These are phyloP conservation scores for Sphaerobolus stellatus DNA, from an alignment of 1,284 basidiomycete species.

Conservation along the genomic window DNA sequence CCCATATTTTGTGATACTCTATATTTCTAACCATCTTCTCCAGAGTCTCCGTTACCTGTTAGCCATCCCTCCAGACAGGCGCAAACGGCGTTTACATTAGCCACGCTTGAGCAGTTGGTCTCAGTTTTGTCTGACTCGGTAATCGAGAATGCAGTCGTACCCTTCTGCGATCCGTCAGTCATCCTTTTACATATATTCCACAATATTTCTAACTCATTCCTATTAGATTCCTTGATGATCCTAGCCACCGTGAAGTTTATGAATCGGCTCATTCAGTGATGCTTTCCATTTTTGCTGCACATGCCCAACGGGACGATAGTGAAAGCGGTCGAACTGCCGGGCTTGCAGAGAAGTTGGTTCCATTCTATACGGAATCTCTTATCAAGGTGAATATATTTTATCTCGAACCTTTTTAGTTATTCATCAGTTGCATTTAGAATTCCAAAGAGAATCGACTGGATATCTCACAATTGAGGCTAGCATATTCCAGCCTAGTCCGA, in stretches of 20 bases:
- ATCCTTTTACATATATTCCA: slow-evolving; percentile 8
- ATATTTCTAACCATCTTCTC: neutral
- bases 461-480: slow-evolving; percentile 59
- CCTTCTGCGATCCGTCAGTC: slow-evolving; percentile 60
- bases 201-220: neutral
- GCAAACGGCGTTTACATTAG: slow-evolving; percentile 61
- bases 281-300: slow-evolving; percentile 58
- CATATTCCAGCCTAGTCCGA: slow-evolving; percentile 62
- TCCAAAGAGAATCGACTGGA: slow-evolving; percentile 57
- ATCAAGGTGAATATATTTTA: slow-evolving; percentile 48
- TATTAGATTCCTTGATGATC: slow-evolving; percentile 52
- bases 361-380: slow-evolving; percentile 64
- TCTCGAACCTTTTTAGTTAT: slow-evolving; percentile 2
- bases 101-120: slow-evolving; percentile 69
- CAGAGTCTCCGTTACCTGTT: slow-evolving; percentile 6
- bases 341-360: slow-evolving; percentile 57
- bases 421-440: slow-evolving; percentile 47
- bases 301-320: slow-evolving; percentile 32
- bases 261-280: slow-evolving; percentile 77
- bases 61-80: slow-evolving; percentile 37
- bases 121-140: slow-evolving; percentile 50
- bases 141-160: slow-evolving; percentile 52
- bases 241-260: slow-evolving; percentile 63
- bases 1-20: neutral
- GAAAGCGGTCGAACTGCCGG: slow-evolving; percentile 20